Base-by-base conservation (phyloP, 2,329 filamentous ascomycete species). In the Botrytis fabae region DNA sequence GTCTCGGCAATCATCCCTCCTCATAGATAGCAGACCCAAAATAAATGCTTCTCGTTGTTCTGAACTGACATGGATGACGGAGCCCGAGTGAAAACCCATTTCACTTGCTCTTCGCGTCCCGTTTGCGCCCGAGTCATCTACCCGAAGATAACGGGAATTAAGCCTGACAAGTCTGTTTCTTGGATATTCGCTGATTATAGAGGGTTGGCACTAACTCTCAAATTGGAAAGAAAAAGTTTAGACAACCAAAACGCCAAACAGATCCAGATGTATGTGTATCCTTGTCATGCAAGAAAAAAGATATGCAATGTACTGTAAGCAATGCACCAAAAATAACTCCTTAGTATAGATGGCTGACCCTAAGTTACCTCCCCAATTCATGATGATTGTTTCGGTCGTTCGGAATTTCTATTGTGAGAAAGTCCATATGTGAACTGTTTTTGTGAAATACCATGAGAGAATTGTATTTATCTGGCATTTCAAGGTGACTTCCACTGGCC, bases 281-380 rank as follows among this genome's bases (percentile, higher is more conserved):
- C 64, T n/a, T 57, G n/a, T 42, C 35, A 57, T 57, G 48, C 12
- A 42, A 18, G 18, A 54, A 28, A 65, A 48, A 6, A 40, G 38
- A 57, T 42, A 57, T 57, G 65, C 38, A 42, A 28, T 42, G 25
- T 40, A 48, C n/a, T 40, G 38, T 62, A 71, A 71, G 40, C 61
- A 44, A 71, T 71, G 70, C 61, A 57, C 46, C 61, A 22, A 71
- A 70, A 57, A 59, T 40, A 63, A 71, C 70, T 54, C 61, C 61
- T 42, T 38, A 44, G 54, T 54, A 54, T 68, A 42, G 44, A 51
- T 63, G 46, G 22, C 38, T 70, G 61, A 38, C 38, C 44, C 42
- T 25, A n/a, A 16, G 20, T 54, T 66, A 57, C 44, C 70, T 59
- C 28, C 61, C 46, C 46, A 65, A 44, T 46, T 54, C 59, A 63